Base-by-base conservation (phyloP, 768 basidiomycete species). In the Xerocomellus dryophilus region DNA sequence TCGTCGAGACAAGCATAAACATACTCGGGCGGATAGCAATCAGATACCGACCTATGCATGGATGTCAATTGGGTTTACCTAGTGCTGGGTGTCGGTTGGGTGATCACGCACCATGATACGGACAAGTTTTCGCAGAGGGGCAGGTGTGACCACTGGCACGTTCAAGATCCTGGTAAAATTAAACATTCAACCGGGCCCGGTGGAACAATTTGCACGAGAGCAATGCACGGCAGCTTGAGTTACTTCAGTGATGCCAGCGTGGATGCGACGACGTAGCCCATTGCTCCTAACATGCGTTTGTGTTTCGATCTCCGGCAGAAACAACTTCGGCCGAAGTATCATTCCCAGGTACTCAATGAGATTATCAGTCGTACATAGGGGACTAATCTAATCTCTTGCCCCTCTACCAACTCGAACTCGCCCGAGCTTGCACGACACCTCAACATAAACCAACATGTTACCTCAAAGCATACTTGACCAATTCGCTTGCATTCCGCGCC, bases 121-220 rank as follows among this genome's bases (percentile, higher is more conserved):
- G 92, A 92, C 79, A 95, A 77, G 74, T 95, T 95, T 69, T 95
- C 93, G 17, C 84, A 83, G 76, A 3, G 92, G 90, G 0, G 85
- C 85, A 25, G 82, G 73, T 11, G 83, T 80, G 23, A 91, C 78
- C 49, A 93, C 74, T 66, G 93, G 92, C n/a, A n/a, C n/a, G n/a
- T n/a, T n/a, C n/a, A n/a, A n/a, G 69, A 94, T 75, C 9, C 88
- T 90, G 43, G 54, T 5, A 55, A 51, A 36, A 41, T 34, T 5
- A 27, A 11, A 21, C 6, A 23, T 10, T 31, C 4, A 45, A 20
- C 6, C 4, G 2, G 12, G 43, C 7, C 20, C 2, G 4, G 27
- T 25, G n/a, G 18, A 15, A 41, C 1, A 32, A 25, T 17, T 21
- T 20, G 31, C 11, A 32, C n/a, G 9, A 31, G 27, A 44, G 23